Percentiles rank a stretch among this genome's conserved stretches.
Conservation (phyloP, 768 basidiomycete genomes). For the Agaricus subrufescens region DNA sequence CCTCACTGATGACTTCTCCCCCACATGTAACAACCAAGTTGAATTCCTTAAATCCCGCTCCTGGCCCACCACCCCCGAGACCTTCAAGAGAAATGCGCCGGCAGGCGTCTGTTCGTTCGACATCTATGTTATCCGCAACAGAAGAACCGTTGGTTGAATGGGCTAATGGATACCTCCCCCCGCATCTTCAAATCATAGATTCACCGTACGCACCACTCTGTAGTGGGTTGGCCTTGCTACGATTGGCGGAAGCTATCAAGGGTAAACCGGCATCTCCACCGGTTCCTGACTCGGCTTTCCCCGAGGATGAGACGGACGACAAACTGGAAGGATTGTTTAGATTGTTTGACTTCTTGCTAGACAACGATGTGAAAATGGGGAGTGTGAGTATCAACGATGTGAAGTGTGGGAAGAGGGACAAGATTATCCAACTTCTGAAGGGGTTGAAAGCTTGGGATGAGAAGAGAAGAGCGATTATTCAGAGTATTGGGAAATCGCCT, state of each 20-base stretch:
- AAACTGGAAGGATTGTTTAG: slow-evolving; percentile 84
- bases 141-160: slow-evolving; percentile 71
- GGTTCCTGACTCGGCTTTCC: slow-evolving; percentile 79
- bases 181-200: slow-evolving; percentile 51
- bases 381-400: slow-evolving; percentile 93
- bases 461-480: slow-evolving; percentile 52
- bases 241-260: slow-evolving; percentile 80
- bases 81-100: slow-evolving; percentile 65
- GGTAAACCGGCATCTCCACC: slow-evolving; percentile 61
- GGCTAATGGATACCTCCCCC: slow-evolving; percentile 84
- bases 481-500: slow-evolving; percentile 42
- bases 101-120: slow-evolving; percentile 23
- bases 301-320: slow-evolving; percentile 60
- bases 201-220: slow-evolving; percentile 34
- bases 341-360: slow-evolving; percentile 88
- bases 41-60: neutral
- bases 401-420: slow-evolving; percentile 73
- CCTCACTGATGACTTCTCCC: slow-evolving; percentile 11
- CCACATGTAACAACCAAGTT: neutral
- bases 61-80: slow-evolving; percentile 46
- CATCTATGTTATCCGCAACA: slow-evolving; percentile 19
- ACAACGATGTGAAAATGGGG: slow-evolving; percentile 89
- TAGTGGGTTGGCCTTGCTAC: slow-evolving; percentile 75
- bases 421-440: slow-evolving; percentile 74
- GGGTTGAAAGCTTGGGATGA: slow-evolving; percentile 82